A percentile compares a stretch with the other conserved stretches of the same genome.
Conservation (phyloP, 1,139 yeast genomes). For the Yamadazyma atmosphaerica region DNA sequence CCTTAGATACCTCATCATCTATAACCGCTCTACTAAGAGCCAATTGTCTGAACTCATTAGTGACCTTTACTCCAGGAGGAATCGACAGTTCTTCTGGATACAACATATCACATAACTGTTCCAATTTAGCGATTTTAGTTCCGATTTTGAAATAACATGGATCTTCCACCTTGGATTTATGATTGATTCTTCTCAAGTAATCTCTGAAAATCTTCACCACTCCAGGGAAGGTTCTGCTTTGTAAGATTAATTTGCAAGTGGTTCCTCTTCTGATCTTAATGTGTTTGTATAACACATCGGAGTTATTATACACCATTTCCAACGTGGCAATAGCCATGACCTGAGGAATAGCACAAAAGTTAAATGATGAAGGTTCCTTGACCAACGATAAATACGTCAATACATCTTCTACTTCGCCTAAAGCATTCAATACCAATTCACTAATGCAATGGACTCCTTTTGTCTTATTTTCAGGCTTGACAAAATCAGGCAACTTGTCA, state of each 20-base stretch:
- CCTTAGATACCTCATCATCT: constrained; percentile 30
- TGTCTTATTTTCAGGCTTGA: constrained; percentile 34
- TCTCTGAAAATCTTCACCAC: constrained; percentile 74
- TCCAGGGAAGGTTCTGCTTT: constrained; percentile 72
- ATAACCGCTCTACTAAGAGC: constrained; percentile 18
- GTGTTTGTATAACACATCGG: constrained; percentile 63
- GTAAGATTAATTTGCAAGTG: constrained; percentile 73
- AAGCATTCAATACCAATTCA: constrained; percentile 78
- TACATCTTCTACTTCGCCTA: constrained; percentile 76
- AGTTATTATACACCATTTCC: constrained; percentile 82
- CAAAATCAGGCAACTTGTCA: constrained; percentile 58
- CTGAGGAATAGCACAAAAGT: constrained; percentile 96
- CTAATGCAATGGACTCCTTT: constrained; percentile 73
- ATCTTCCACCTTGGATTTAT: constrained; percentile 73
- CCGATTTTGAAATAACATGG: constrained; percentile 87
- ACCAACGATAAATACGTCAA: constrained; percentile 75
- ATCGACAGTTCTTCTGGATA: constrained; percentile 48
- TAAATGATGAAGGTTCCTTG: constrained; percentile 79
- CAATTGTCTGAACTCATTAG: constrained; percentile 26
- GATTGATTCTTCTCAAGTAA: constrained; percentile 76
- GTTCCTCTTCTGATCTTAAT: constrained; percentile 94
- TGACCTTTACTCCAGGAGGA: constrained; percentile 31
- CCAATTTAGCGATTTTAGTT: constrained; percentile 82
- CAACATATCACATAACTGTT: constrained; percentile 77
- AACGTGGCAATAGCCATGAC: constrained; percentile 98